Conservation (phyloP, 192 early-diverging fungal species). For the Diversispora epigaea region DNA sequence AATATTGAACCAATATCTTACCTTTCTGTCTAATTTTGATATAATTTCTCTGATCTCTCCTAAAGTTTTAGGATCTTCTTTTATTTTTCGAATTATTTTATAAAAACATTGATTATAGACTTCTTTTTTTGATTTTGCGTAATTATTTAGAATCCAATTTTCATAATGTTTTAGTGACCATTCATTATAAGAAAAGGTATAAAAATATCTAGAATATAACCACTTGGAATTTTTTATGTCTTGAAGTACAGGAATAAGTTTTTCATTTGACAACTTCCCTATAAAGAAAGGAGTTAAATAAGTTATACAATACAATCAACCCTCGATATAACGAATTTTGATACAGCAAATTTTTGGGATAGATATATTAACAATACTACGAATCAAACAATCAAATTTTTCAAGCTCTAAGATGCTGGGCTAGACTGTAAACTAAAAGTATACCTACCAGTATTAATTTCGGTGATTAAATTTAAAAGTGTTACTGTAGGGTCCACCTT, state of each 20-base stretch:
- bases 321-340: neutral
- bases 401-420: too few species aligned
- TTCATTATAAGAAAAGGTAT: neutral
- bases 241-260: conserved; percentile 7
- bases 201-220: conserved; percentile 6
- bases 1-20: conserved; percentile 7
- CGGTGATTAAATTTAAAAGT: conserved; percentile 10
- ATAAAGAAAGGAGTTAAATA: conserved; percentile 12
- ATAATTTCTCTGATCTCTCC: conserved; percentile 2
- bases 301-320: conserved; percentile 14
- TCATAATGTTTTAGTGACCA: neutral
- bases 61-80: conserved; percentile 10
- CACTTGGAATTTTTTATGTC: neutral
- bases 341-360: too few species aligned
- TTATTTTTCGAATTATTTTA: conserved; percentile 16
- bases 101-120: conserved; percentile 3
- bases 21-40: neutral
- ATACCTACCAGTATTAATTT: conserved; percentile 11
- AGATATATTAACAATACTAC: too few species aligned
- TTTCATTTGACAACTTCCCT: conserved; percentile 13
- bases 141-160: conserved; percentile 4
- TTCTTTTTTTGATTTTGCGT: neutral
- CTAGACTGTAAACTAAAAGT: too few species aligned
- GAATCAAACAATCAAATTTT: too few species aligned
- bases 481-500: neutral